A percentile compares a stretch with the other conserved stretches of the same genome.
Conservation (phyloP, 176 grass and related monocot species). For the Oryza glumipatula region DNA sequence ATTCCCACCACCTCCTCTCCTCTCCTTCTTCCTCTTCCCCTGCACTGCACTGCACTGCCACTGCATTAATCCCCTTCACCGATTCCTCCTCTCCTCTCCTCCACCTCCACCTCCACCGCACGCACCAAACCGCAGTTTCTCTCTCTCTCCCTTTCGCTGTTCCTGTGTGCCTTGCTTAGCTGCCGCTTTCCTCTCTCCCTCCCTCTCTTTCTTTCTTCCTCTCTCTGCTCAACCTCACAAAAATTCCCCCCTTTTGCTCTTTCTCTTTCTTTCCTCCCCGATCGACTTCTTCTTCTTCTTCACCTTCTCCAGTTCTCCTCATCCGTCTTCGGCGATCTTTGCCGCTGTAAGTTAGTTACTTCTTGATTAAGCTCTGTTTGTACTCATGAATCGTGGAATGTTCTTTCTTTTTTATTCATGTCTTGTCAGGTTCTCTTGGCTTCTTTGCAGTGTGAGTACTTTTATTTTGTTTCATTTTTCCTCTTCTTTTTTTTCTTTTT, state of each 20-base stretch:
- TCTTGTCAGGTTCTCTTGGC: background rate
- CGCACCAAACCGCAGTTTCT: no score
- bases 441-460: background rate
- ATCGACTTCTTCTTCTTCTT: no score
- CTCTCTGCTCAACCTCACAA: conserved; percentile 41
- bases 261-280: background rate
- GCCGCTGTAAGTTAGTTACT: conserved; percentile 26
- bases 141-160: background rate
- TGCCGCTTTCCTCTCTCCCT: background rate
- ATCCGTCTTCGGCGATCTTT: background rate
- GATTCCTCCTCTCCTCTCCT: background rate
- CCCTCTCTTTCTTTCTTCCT: background rate
- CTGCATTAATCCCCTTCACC: conserved; percentile 32
- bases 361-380: background rate
- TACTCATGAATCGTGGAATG: conserved; percentile 9
- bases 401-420: background rate
- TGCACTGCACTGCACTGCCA: no score
- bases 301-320: background rate
- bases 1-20: background rate
- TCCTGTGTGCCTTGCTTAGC: conserved; percentile 15
- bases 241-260: background rate
- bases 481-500: background rate
- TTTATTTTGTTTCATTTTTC: background rate
- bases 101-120: background rate
- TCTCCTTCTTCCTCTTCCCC: background rate